Percentiles rank a stretch among this genome's conserved stretches.
phyloP scores from a whole-genome alignment of 2,329 filamentous ascomycete species.

The Epichloe gansuensis region DNA sequence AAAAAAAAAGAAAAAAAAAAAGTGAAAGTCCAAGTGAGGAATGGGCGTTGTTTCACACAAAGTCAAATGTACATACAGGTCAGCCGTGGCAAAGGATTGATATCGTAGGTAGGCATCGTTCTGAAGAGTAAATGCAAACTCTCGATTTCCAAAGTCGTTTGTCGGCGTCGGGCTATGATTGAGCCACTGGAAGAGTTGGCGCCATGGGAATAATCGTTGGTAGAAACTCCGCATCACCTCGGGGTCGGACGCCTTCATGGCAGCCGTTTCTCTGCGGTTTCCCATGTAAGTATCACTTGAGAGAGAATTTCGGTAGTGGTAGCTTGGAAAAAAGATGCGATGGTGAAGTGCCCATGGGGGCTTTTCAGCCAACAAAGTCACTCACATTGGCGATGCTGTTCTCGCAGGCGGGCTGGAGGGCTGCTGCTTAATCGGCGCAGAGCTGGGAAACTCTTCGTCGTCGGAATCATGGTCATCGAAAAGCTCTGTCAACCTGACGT shows the following conservation, averaged over 20 bases:
- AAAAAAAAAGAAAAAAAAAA: too few relatives aligned
- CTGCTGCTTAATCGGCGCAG: slow-evolving; percentile 25
- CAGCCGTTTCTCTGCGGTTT: slow-evolving; percentile 13
- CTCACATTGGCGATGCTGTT: slow-evolving; percentile 32
- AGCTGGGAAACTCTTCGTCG: slow-evolving; percentile 48
- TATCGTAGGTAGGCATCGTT: slow-evolving; percentile 90
- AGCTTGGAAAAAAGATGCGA: background rate
- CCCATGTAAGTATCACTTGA: too few relatives aligned
- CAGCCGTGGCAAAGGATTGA: slow-evolving; percentile 50
- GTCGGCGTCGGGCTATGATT: slow-evolving; percentile 83
- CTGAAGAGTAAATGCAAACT: slow-evolving; percentile 91
- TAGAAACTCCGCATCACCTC: slow-evolving; percentile 91
- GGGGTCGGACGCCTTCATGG: slow-evolving; percentile 50
- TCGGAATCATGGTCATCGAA: slow-evolving; percentile 48
- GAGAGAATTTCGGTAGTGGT: too few relatives aligned
- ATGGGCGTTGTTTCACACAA: background rate
- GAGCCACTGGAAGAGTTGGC: slow-evolving; percentile 92
- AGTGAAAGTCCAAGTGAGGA: background rate
- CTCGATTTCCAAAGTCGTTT: slow-evolving; percentile 80
- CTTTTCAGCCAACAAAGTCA: background rate
- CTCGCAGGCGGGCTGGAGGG: slow-evolving; percentile 28
- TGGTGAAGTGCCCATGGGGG: background rate
- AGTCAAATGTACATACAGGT: slow-evolving; percentile 27
- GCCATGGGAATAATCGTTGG: slow-evolving; percentile 87
- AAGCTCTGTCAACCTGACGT: slow-evolving; percentile 44